These are phyloP conservation scores for Hirschfeldia incana DNA, from an alignment of 345 rosid genomes.

Conservation along the genomic window DNA sequence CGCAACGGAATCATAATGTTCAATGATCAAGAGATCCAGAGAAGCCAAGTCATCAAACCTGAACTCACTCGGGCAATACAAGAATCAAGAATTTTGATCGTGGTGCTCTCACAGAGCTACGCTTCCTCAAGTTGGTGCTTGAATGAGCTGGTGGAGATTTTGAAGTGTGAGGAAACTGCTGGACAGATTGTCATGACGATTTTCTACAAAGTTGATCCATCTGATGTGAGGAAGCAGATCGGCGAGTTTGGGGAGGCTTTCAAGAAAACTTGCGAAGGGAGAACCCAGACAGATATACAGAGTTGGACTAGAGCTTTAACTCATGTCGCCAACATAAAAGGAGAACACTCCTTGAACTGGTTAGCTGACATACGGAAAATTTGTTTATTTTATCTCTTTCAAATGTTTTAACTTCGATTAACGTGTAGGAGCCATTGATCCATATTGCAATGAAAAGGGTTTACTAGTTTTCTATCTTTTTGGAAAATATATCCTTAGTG, in stretches of 20 bases:
- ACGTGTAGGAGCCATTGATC: no score
- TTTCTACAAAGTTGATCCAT: constrained; percentile 5
- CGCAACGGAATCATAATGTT: neutral
- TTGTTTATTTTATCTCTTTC: neutral
- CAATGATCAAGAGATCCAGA: neutral
- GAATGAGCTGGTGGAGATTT: constrained; percentile 8
- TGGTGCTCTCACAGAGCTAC: neutral
- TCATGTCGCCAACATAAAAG: neutral
- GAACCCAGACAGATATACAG: neutral
- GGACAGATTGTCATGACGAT: constrained; percentile 1
- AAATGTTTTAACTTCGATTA: no score
- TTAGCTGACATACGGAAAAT: neutral
- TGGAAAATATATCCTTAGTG: neutral
- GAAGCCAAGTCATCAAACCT: neutral
- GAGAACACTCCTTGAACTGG: neutral
- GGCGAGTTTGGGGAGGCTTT: neutral
- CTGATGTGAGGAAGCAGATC: constrained; percentile 4
- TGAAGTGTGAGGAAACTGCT: neutral
- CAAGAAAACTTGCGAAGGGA: constrained; percentile 4
- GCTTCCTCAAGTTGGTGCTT: constrained; percentile 1
- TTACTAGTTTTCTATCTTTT: neutral
- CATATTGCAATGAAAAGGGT: neutral
- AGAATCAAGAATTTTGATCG: constrained; percentile 2
- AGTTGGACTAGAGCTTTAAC: neutral
- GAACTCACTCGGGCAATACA: neutral